These are phyloP conservation scores for Eutypella sp. DNA, from an alignment of 2,329 filamentous ascomycete species.

Conservation along the genomic window DNA sequence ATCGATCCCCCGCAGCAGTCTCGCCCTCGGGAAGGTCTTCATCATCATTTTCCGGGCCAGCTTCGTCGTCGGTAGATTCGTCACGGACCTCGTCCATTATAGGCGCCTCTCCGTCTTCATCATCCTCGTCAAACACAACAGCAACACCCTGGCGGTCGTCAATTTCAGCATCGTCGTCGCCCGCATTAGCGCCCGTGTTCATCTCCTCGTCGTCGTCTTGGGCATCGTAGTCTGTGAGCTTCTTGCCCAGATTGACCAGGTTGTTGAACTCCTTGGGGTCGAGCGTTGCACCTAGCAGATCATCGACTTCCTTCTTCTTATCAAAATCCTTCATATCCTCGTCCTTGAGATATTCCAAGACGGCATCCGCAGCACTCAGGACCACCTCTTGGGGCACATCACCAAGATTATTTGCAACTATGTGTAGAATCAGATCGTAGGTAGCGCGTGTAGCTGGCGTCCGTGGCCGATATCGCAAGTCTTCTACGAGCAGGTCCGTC, in stretches of 20 bases:
- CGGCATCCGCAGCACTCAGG: conserved; percentile 86
- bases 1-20: conserved; percentile 40
- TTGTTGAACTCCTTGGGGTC: conserved; percentile 93
- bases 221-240: conserved; percentile 96
- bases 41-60: conserved; percentile 53
- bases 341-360: conserved; percentile 88
- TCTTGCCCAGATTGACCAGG: conserved; percentile 92
- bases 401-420: conserved; percentile 81
- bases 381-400: conserved; percentile 91
- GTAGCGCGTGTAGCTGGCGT: conserved; percentile 88
- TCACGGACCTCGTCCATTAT: conserved; percentile 84
- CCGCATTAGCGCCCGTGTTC: conserved; percentile 62
- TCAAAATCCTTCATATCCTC: conserved; percentile 95
- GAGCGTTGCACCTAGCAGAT: conserved; percentile 79
- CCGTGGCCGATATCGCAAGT: conserved; percentile 83
- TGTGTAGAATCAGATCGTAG: conserved; percentile 89
- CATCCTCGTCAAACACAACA: conserved; percentile 90
- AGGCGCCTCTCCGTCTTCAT: conserved; percentile 75
- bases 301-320: conserved; percentile 96
- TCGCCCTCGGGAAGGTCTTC: conserved; percentile 54
- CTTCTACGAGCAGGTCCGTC: conserved; percentile 82
- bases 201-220: conserved; percentile 93
- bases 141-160: conserved; percentile 96
- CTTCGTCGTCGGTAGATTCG: conserved; percentile 78
- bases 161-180: conserved; percentile 67